A percentile compares a stretch with the other conserved stretches of the same genome.
Evolutionary conservation across 2,329 filamentous ascomycete species (phyloP).

Genomic region (Stagonosporopsis rhizophila): DNA sequence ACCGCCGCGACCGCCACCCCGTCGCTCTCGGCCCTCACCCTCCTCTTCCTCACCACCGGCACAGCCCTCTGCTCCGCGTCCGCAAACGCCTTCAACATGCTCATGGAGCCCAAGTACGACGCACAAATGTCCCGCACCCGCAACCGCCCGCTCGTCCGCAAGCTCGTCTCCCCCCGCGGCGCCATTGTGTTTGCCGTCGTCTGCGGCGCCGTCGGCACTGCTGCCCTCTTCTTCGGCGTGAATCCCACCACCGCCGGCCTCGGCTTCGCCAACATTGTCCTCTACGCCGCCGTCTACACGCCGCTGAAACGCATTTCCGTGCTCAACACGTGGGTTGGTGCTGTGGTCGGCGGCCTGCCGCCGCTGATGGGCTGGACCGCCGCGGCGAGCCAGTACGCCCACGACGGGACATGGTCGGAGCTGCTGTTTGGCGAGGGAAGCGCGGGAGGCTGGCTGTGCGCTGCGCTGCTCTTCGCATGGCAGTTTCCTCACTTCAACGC

Average conservation of each 20-base stretch:
- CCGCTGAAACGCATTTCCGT: slow-evolving; percentile 87
- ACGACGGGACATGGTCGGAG: slow-evolving; percentile 70
- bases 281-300: slow-evolving; percentile 94
- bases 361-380: slow-evolving; percentile 98
- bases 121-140: slow-evolving; percentile 92
- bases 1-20: slow-evolving; percentile 72
- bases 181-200: slow-evolving; percentile 81
- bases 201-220: slow-evolving; percentile 73
- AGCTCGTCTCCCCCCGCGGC: slow-evolving; percentile 72
- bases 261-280: slow-evolving; percentile 80
- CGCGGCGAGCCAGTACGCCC: slow-evolving; percentile 84
- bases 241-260: slow-evolving; percentile 92
- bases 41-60: slow-evolving; percentile 88
- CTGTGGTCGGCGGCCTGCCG: slow-evolving; percentile 89
- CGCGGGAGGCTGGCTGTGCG: slow-evolving; percentile 87
- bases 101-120: slow-evolving; percentile 89
- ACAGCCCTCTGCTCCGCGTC: slow-evolving; percentile 89
- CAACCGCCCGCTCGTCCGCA: slow-evolving; percentile 86
- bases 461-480: slow-evolving; percentile 87
- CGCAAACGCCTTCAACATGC: slow-evolving; percentile 96
- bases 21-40: slow-evolving; percentile 86
- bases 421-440: slow-evolving; percentile 74
- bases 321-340: slow-evolving; percentile 94
- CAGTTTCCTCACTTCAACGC: slow-evolving; percentile 99
- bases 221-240: slow-evolving; percentile 83